Base-by-base conservation (phyloP, 75 land plant genomes). In the Pinus taeda region DNA sequence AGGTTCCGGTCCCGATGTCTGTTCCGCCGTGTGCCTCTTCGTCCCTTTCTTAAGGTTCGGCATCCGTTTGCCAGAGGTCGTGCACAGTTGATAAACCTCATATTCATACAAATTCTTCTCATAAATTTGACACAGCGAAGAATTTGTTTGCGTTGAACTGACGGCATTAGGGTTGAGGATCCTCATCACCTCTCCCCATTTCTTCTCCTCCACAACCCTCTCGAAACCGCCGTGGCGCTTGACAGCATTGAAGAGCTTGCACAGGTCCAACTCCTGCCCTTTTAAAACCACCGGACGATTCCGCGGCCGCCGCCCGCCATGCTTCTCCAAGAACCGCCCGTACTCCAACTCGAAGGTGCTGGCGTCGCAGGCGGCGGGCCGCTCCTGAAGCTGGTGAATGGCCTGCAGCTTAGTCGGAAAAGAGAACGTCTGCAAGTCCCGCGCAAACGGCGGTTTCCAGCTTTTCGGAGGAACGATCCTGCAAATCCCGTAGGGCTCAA, bases 341-440 rank as follows among this genome's bases (percentile, higher is more conserved):
- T 94, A 97, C 75, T 97, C 99, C 30, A 97, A 85, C 30, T 85
- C 84, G 75, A 97, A 97, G 20, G 99, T 97, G 70, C 85, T 81
- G 24, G 93, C 75, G 77, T 97, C 96, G 73, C 90, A 92, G 13
- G 99, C 79, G 3, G 99, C 88, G 0, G 92, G 79, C 70, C 99
- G 79, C 49, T 83, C 88, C 80, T 92, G 98, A 20, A 97, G 84
- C 66, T 89, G 98, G 73, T 97, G 98, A 74, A 97, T 91, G 11
- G 93, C 86, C 85, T 97, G 99, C 12, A 90, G 78, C 82, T 97
- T 97, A 2, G 99, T 97, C 1, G 99, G 98, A 60, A 97, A 97
- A 6, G 85, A 73, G 71, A 96, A 92, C 15, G 86, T 72, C 72
- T 81, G 74, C 75, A 79, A 63, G 22, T 94, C 87, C 59, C 90